These are phyloP conservation scores for Linum lewisii DNA, from an alignment of 345 rosid species.

Conservation along the genomic window DNA sequence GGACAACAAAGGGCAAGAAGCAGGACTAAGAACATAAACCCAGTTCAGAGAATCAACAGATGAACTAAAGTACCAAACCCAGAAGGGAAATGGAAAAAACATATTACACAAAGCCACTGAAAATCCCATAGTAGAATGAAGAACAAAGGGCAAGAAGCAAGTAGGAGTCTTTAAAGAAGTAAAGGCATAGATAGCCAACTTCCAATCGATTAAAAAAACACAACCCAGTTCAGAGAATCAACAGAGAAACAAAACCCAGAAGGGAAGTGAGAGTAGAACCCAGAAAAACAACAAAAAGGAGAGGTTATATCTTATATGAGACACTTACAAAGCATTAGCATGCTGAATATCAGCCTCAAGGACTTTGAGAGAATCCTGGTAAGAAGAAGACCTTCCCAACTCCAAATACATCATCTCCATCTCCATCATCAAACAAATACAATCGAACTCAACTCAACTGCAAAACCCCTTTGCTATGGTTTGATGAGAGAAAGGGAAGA, in stretches of 20 bases:
- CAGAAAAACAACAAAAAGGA: too few relatives aligned
- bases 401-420: conserved; percentile 22
- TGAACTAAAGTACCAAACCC: not conserved
- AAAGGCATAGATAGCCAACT: too few relatives aligned
- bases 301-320: conserved; percentile 2
- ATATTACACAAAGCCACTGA: too few relatives aligned
- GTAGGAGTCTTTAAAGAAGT: too few relatives aligned
- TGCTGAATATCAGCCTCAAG: conserved; percentile 40
- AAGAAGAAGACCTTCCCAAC: conserved; percentile 25
- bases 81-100: not conserved
- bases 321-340: conserved; percentile 40
- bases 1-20: not conserved
- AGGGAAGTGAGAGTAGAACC: not conserved
- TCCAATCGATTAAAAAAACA: too few relatives aligned
- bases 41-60: not conserved
- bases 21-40: not conserved
- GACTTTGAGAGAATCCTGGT: conserved; percentile 32
- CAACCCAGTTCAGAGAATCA: not conserved
- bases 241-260: not conserved
- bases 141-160: too few relatives aligned
- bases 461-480: not conserved
- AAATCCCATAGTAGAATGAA: too few relatives aligned
- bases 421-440: not conserved
- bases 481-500: not conserved
- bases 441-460: too few relatives aligned